phyloP scores from a whole-genome alignment of 2,329 filamentous ascomycete species.

The Penicillium crustosum region DNA sequence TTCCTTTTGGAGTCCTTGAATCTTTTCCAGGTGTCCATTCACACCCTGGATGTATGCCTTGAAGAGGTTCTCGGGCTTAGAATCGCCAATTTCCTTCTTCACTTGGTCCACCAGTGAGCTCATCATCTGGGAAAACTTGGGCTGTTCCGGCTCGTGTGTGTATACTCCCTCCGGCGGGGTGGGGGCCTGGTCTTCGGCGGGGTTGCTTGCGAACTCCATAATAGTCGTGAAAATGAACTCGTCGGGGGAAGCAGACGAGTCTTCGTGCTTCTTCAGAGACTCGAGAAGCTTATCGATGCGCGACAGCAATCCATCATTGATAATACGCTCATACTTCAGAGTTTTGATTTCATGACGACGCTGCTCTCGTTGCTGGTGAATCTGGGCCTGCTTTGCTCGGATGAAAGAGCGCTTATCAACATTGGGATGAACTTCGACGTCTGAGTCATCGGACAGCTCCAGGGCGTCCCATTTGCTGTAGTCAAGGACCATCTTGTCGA shows the following conservation, averaged over 20 bases:
- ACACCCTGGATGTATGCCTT: conserved; percentile 77
- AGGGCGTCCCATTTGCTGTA: conserved; percentile 72
- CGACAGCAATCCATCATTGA: conserved; percentile 86
- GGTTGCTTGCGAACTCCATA: conserved; percentile 73
- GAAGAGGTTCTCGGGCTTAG: conserved; percentile 68
- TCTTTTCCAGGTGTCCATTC: conserved; percentile 71
- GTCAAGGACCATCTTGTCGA: conserved; percentile 56
- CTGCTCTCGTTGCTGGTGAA: conserved; percentile 84
- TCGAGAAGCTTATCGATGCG: conserved; percentile 78
- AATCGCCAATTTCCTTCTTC: conserved; percentile 77
- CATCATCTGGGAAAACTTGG: conserved; percentile 96
- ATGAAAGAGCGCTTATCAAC: conserved; percentile 99
- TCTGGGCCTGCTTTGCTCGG: conserved; percentile 95
- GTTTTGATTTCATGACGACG: conserved; percentile 87
- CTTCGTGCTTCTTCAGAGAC: conserved; percentile 72
- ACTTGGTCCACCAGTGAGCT: conserved; percentile 92
- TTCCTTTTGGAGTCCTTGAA: conserved; percentile 74
- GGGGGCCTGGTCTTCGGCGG: conserved; percentile 73
- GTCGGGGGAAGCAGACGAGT: conserved; percentile 64
- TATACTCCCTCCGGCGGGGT: conserved; percentile 77
- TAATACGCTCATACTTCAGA: conserved; percentile 80
- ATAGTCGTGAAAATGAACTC: conserved; percentile 86
- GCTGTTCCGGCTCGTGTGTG: conserved; percentile 69
- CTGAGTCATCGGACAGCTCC: conserved; percentile 96
- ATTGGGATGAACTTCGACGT: conserved; percentile 97